Evolutionary conservation across 306 rosid genomes (phyloP).

Genomic region (Quercus glauca): DNA sequence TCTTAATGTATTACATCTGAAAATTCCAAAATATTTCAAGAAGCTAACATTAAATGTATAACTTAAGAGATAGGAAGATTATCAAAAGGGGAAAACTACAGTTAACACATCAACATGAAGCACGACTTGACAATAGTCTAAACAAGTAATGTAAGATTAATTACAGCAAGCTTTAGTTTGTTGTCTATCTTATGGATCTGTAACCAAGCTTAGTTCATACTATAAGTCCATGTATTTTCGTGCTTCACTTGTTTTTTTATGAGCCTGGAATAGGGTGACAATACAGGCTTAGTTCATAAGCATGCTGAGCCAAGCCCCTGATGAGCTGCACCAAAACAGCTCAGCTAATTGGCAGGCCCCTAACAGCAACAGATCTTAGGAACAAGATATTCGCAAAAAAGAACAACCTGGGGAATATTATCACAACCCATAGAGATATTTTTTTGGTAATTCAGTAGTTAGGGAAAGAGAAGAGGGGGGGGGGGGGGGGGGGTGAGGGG

Average conservation of each 20-base stretch:
- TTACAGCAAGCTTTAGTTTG: background rate
- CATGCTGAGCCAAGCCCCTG: background rate
- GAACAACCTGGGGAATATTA: background rate
- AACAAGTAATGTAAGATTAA: background rate
- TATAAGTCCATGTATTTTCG: background rate
- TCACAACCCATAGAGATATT: background rate
- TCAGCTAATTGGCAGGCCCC: background rate
- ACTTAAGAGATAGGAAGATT: background rate
- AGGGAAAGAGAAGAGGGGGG: too few species aligned
- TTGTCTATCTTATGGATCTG: background rate
- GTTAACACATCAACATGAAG: background rate
- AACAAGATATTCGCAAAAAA: background rate
- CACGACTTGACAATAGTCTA: background rate
- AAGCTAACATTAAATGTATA: background rate
- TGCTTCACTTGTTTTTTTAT: background rate
- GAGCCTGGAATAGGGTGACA: background rate
- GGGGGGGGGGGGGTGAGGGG: too few species aligned
- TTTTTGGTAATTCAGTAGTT: background rate
- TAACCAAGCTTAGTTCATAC: too few species aligned
- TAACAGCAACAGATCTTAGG: background rate
- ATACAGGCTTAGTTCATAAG: background rate
- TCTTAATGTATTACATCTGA: background rate
- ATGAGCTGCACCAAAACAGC: background rate
- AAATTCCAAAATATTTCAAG: background rate
- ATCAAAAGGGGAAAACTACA: background rate